Percentiles rank a stretch among this genome's conserved stretches.
phyloP scores from a whole-genome alignment of 345 rosid genomes.

The Gynandropsis gynandra region DNA sequence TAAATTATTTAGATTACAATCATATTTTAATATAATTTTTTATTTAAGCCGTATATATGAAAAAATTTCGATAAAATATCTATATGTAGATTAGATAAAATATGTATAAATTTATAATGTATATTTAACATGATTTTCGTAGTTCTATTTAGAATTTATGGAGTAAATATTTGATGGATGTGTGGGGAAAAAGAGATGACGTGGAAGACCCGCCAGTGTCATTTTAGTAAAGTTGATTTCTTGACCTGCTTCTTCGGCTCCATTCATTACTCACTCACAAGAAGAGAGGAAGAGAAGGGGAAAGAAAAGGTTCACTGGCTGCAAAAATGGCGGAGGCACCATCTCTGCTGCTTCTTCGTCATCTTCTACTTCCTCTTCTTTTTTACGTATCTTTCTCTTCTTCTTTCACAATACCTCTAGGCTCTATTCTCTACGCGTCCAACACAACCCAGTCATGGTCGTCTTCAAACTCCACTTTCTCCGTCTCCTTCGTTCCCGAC shows the following conservation, averaged over 20 bases:
- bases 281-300: not conserved
- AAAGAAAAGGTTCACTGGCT: conserved; percentile 3
- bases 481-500: conserved; percentile 35
- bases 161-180: not conserved
- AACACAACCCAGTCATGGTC: conserved; percentile 31
- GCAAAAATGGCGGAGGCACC: conserved; percentile 22
- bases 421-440: conserved; percentile 42
- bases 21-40: too few species aligned
- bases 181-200: not conserved
- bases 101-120: too few species aligned
- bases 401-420: conserved; percentile 29
- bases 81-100: too few species aligned
- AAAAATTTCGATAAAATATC: too few species aligned
- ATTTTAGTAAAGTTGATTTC: not conserved
- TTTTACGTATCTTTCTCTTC: conserved; percentile 11
- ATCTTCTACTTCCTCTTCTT: conserved; percentile 1
- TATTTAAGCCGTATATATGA: too few species aligned
- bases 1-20: too few species aligned
- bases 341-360: conserved; percentile 4
- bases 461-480: conserved; percentile 38
- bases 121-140: too few species aligned
- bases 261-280: too few species aligned
- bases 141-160: too few species aligned
- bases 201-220: not conserved
- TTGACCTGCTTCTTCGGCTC: too few species aligned